A percentile compares a stretch with the other conserved stretches of the same genome.
phyloP scores from a whole-genome alignment of 2,329 filamentous ascomycete genomes.

The Hypomyces perniciosus region DNA sequence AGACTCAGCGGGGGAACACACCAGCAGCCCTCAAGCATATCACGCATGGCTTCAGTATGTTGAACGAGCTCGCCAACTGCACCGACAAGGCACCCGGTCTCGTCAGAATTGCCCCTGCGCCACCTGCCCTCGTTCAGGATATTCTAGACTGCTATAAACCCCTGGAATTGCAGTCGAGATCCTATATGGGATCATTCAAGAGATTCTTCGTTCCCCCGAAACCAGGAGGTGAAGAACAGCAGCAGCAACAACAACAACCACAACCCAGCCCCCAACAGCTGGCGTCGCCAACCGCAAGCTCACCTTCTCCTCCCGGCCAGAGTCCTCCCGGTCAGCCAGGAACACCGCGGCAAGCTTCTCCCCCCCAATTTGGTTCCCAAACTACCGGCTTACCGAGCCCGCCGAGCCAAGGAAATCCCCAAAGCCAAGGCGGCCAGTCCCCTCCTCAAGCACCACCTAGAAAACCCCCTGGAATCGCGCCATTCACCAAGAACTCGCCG shows the following conservation, averaged over 20 bases:
- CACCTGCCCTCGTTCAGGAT: slow-evolving; percentile 31
- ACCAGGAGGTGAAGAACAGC: neutral
- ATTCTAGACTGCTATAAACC: slow-evolving; percentile 35
- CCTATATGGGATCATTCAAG: slow-evolving; percentile 33
- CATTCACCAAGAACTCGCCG: slow-evolving; percentile 32
- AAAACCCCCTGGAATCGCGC: slow-evolving; percentile 28
- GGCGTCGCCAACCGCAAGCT: neutral
- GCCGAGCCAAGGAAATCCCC: slow-evolving; percentile 28
- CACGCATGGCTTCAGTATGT: slow-evolving; percentile 35
- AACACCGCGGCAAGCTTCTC: slow-evolving; percentile 18
- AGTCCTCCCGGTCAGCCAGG: slow-evolving; percentile 24
- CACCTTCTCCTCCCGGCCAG: slow-evolving; percentile 1
- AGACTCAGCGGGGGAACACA: slow-evolving; percentile 34
- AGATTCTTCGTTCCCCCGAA: slow-evolving; percentile 28
- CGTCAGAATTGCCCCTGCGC: slow-evolving; percentile 32
- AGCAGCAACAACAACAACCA: neutral
- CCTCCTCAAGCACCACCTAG: slow-evolving; percentile 14
- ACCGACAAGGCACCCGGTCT: slow-evolving; percentile 30
- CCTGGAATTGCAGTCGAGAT: slow-evolving; percentile 33
- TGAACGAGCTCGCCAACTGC: slow-evolving; percentile 33
- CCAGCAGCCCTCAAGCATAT: slow-evolving; percentile 36
- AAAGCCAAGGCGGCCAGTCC: slow-evolving; percentile 16
- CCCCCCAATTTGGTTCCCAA: slow-evolving; percentile 6
- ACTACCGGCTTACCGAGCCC: slow-evolving; percentile 27
- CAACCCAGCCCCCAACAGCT: neutral